Conservation (phyloP, 2,329 filamentous ascomycete species). For the Penicillium sumatraense region DNA sequence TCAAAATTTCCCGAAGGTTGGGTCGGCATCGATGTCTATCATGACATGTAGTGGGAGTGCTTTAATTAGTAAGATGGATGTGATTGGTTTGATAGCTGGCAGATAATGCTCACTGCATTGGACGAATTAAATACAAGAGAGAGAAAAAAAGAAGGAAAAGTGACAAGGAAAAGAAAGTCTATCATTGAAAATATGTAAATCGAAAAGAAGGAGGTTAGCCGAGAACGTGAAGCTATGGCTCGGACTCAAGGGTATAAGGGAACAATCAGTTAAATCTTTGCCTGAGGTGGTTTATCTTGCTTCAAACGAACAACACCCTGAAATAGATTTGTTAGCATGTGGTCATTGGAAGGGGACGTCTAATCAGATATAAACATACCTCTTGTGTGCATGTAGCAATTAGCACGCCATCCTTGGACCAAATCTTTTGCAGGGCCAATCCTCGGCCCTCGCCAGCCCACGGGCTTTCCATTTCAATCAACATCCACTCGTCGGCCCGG, state of each 20-base stretch:
- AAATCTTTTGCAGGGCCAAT: conserved; percentile 54
- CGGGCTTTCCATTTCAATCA: conserved; percentile 55
- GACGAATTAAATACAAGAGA: background rate
- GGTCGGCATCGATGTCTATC: background rate
- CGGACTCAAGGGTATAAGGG: background rate
- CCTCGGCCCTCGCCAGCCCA: conserved; percentile 58
- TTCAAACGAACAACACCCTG: conserved; percentile 54
- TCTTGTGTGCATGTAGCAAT: conserved; percentile 58
- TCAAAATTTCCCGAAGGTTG: background rate
- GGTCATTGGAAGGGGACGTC: too few species aligned
- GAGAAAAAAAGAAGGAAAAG: background rate
- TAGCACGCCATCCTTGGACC: conserved; percentile 52
- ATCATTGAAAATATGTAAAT: conserved; percentile 13
- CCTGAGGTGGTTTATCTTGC: conserved; percentile 43
- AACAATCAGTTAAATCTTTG: conserved; percentile 33
- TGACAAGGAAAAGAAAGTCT: conserved; percentile 9
- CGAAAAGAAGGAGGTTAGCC: background rate
- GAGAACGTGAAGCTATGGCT: background rate
- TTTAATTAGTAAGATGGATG: background rate
- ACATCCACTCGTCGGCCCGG: conserved; percentile 56
- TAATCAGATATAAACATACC: conserved; percentile 36
- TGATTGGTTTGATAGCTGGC: background rate
- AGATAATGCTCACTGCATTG: background rate
- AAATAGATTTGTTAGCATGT: conserved; percentile 22
- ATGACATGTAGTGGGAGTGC: background rate